These are phyloP conservation scores for Pugionium cornutum DNA, from an alignment of 345 rosid genomes.

Conservation along the genomic window DNA sequence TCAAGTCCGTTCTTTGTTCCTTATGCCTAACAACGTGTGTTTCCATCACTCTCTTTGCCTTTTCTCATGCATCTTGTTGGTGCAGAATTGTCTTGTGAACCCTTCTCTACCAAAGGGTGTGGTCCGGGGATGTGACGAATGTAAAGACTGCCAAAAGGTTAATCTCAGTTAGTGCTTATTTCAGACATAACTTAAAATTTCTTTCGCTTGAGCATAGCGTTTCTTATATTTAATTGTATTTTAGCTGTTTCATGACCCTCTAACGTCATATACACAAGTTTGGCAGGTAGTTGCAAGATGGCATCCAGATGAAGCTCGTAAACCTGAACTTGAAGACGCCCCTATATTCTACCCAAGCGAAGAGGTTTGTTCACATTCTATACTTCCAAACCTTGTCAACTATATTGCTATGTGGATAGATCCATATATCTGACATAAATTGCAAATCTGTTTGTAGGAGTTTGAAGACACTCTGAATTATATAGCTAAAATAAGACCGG, in stretches of 20 bases:
- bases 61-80: conserved; percentile 29
- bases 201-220: not conserved
- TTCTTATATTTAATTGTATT: no score
- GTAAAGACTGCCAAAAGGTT: conserved; percentile 94
- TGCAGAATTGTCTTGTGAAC: conserved; percentile 55
- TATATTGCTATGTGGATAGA: conserved; percentile 4
- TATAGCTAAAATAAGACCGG: conserved; percentile 73
- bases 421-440: conserved; percentile 33
- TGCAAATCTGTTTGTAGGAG: conserved; percentile 56
- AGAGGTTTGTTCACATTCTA: conserved; percentile 59
- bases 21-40: conserved; percentile 24
- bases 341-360: conserved; percentile 93
- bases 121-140: conserved; percentile 68
- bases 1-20: conserved; percentile 49
- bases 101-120: conserved; percentile 78
- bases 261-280: conserved; percentile 27
- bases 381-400: conserved; percentile 26
- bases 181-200: not conserved
- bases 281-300: conserved; percentile 79
- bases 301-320: conserved; percentile 70
- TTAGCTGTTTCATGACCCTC: conserved; percentile 21
- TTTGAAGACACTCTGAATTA: conserved; percentile 90
- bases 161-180: conserved; percentile 19
- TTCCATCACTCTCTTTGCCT: not conserved
- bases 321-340: conserved; percentile 76